Conservation (phyloP, 2,329 filamentous ascomycete species). For the Fusarium concolor region DNA sequence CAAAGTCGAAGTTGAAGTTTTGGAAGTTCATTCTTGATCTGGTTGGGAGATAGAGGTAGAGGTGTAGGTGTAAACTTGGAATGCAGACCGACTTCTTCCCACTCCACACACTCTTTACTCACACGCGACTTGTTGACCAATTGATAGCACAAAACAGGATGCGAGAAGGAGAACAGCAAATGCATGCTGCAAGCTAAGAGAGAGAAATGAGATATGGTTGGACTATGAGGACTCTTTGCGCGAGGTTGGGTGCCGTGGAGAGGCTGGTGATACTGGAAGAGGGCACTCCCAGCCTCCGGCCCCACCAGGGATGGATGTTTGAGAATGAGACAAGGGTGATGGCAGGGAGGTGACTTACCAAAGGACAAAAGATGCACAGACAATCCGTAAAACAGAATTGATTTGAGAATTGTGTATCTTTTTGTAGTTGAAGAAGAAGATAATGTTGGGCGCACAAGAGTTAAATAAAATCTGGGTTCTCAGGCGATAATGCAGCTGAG, state of each 20-base stretch:
- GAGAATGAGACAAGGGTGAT: conserved; percentile 11
- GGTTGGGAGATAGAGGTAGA: conserved; percentile 16
- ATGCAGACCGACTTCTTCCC: conserved; percentile 42
- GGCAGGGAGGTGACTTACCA: conserved; percentile 33
- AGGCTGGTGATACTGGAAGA: conserved; percentile 40
- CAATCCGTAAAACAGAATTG: neutral
- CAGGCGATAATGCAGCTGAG: conserved; percentile 23
- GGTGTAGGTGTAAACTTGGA: conserved; percentile 27
- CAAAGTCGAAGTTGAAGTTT: conserved; percentile 52
- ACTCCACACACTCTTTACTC: conserved; percentile 49
- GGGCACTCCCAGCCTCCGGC: conserved; percentile 44
- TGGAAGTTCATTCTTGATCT: conserved; percentile 53
- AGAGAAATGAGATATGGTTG: conserved; percentile 50
- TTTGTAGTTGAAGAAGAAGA: conserved; percentile 9
- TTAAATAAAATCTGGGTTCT: conserved; percentile 21
- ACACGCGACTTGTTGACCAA: conserved; percentile 48
- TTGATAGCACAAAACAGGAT: conserved; percentile 49
- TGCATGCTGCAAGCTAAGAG: conserved; percentile 47
- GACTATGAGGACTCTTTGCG: conserved; percentile 43
- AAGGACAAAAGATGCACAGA: neutral
- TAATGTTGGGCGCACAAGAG: conserved; percentile 27
- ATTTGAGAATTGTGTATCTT: neutral
- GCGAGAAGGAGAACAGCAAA: conserved; percentile 42
- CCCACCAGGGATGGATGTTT: conserved; percentile 36
- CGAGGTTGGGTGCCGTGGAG: conserved; percentile 46